Evolutionary conservation across 139 green algal genomes (phyloP).

Genomic region (Dunaliella primolecta): DNA sequence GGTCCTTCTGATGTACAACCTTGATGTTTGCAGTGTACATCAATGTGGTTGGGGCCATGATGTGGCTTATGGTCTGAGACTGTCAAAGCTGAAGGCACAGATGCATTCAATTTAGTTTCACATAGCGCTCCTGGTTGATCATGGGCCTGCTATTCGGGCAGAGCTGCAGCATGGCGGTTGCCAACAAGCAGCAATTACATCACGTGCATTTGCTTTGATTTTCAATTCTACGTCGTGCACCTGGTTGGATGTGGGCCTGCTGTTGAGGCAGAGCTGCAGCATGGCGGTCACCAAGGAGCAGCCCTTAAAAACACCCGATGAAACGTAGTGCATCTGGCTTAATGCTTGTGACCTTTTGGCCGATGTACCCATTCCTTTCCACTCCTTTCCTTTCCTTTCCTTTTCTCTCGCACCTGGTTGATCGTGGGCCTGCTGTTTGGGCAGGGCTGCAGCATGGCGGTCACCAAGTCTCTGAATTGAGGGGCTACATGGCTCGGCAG

Average conservation of each 20-base stretch:
- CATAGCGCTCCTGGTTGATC: no score
- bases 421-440: slow-evolving; percentile 22
- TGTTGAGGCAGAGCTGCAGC: background rate
- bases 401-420: slow-evolving; percentile 4
- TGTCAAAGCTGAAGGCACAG: no score
- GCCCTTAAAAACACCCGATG: background rate
- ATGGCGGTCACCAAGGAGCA: background rate
- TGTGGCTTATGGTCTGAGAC: no score
- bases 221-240: no score
- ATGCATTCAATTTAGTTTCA: no score
- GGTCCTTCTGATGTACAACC: no score
- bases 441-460: slow-evolving; percentile 30
- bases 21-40: no score
- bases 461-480: slow-evolving; percentile 25
- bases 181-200: background rate
- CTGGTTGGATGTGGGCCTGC: no score
- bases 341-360: background rate
- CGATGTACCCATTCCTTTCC: background rate
- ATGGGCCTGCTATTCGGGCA: background rate
- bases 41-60: no score
- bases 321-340: background rate
- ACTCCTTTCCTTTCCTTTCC: background rate
- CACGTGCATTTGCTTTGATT: no score
- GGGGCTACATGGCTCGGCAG: slow-evolving; percentile 24
- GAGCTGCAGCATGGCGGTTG: background rate